A percentile compares a stretch with the other conserved stretches of the same genome.
phyloP scores from a whole-genome alignment of 73 alveolate species.

The Symbiodinium natans region DNA sequence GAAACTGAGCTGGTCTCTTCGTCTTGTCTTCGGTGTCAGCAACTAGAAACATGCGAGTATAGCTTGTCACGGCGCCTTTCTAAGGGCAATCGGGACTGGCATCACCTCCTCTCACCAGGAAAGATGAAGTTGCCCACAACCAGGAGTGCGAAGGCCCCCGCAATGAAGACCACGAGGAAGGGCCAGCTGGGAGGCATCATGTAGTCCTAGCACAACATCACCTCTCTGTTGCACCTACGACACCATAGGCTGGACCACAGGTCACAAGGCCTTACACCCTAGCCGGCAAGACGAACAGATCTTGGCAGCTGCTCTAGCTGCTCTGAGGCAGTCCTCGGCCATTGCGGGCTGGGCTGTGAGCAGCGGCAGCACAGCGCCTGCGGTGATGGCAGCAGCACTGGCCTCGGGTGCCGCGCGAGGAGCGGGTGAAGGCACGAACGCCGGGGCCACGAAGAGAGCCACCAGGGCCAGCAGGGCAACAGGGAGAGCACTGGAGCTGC shows the following conservation, averaged over 20 bases:
- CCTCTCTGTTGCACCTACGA: background rate
- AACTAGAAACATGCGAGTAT: too few relatives aligned
- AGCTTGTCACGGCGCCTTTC: too few relatives aligned
- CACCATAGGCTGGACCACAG: too few relatives aligned
- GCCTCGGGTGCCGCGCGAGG: slow-evolving; percentile 39
- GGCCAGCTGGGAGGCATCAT: slow-evolving; percentile 94
- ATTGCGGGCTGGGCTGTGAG: slow-evolving; percentile 75
- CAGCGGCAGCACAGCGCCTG: slow-evolving; percentile 71
- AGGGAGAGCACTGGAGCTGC: slow-evolving; percentile 76
- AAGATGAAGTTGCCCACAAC: slow-evolving; percentile 85
- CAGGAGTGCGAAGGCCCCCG: slow-evolving; percentile 51
- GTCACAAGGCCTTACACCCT: background rate
- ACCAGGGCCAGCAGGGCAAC: slow-evolving; percentile 44
- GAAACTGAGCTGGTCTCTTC: background rate
- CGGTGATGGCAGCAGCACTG: slow-evolving; percentile 48
- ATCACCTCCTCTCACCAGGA: slow-evolving; percentile 53
- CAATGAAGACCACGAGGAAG: slow-evolving; percentile 32
- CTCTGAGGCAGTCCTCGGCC: slow-evolving; percentile 52
- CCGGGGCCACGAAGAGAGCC: slow-evolving; percentile 75
- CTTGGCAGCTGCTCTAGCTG: background rate
- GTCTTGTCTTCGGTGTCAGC: too few relatives aligned
- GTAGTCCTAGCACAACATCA: slow-evolving; percentile 40
- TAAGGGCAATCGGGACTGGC: background rate
- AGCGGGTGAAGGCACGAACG: slow-evolving; percentile 80
- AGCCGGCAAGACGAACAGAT: background rate